Evolutionary conservation across 768 basidiomycete genomes (phyloP), one percentile per base, ranked within the genome.

Genomic region (Cystobasidium onofrii): DNA sequence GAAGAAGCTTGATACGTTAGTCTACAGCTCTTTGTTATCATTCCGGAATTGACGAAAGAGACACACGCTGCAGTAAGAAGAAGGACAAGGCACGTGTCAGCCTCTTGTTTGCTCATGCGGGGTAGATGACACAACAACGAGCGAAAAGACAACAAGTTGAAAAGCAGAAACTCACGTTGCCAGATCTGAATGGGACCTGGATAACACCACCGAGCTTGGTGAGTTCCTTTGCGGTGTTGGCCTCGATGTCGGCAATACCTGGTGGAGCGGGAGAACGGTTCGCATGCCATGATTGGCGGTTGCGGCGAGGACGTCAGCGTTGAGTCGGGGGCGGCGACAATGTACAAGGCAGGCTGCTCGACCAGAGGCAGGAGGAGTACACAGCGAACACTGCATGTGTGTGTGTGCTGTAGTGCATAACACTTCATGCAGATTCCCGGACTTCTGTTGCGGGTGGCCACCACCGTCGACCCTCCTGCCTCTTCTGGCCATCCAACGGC

Each of bases 171-270:
- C 76, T 57, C 41, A 75, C 76, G 61, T 66, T 41, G 27, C 41
- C 94, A 1, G 91, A 86, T 41, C 89, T 84, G 84, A 99, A 98
- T 0, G 96, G 96, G 0, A 98, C 95, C 81, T 99, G 95, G 74
- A 99, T 95, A 75, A 98, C 91, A 1, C 89, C 92, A 12, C 90
- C 90, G 54, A 99, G 87, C 81, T 95, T 94, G 6, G 89, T 90
- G 79, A 97, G 86, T 82, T 98, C 95, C 75, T 87, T 87, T 15
- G 94, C 92, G 6, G 91, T 89, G 81, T 94, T 94, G 81, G 91
- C 91, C 83, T 99, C 90, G 74, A 97, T 95, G 80, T 97, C 94
- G 27, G 88, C 88, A 73, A 88, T 84, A 72, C 87, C 87, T 82
- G 81, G 73, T 18, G 34, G 27, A 15, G 25, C 18, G 12, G 9